phyloP scores from a whole-genome alignment of 1,139 yeast species.

The Candida pseudoviswanathii region DNA sequence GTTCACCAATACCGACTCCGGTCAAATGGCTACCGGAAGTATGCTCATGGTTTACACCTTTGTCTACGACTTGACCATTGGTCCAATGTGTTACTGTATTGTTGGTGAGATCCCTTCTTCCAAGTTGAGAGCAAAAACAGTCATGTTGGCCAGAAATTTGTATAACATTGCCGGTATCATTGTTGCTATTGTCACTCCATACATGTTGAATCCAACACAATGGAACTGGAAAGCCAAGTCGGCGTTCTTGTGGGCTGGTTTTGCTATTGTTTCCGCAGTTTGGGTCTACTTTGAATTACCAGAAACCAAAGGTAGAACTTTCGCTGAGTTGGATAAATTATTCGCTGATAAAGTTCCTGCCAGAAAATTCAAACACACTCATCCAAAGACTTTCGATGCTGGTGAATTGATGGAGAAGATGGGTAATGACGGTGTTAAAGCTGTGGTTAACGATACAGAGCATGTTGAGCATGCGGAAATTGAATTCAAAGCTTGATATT shows the following conservation, averaged over 20 bases:
- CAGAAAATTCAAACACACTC: constrained; percentile 34
- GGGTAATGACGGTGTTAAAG: constrained; percentile 36
- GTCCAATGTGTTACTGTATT: constrained; percentile 61
- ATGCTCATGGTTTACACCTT: constrained; percentile 50
- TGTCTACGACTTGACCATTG: constrained; percentile 55
- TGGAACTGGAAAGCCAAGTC: constrained; percentile 63
- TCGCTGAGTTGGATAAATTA: constrained; percentile 59
- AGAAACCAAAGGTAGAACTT: constrained; percentile 59
- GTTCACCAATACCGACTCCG: constrained; percentile 17
- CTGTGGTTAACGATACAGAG: constrained; percentile 27
- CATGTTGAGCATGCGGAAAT: constrained; percentile 13
- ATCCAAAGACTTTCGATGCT: constrained; percentile 27
- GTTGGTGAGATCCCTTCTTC: constrained; percentile 62
- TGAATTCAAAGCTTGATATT: constrained; percentile 8
- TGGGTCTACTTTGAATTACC: constrained; percentile 61
- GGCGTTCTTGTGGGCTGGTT: constrained; percentile 60
- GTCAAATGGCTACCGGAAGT: constrained; percentile 50
- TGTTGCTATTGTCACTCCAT: constrained; percentile 50
- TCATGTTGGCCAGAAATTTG: constrained; percentile 55
- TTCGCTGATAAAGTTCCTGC: constrained; percentile 47
- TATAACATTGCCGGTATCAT: constrained; percentile 49
- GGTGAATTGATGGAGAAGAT: constrained; percentile 37
- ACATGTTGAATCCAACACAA: constrained; percentile 59
- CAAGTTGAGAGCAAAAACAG: constrained; percentile 56
- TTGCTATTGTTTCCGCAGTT: constrained; percentile 36